A percentile compares a stretch with the other conserved stretches of the same genome.
phyloP scores from a whole-genome alignment of 177 flowering plant genomes.

The Vitis hybrid region DNA sequence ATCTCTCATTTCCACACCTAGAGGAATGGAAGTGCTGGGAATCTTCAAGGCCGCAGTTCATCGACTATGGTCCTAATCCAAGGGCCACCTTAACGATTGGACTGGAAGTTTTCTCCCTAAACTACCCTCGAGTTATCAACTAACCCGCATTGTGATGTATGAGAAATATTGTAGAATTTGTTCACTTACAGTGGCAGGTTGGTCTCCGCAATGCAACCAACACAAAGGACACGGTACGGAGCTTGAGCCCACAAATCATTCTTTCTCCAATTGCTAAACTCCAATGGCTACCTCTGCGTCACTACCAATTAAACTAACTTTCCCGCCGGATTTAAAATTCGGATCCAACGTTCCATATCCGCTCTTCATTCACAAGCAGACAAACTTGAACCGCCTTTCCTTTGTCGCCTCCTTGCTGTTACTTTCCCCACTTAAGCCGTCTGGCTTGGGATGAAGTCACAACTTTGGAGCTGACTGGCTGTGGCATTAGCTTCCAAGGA shows the following conservation, averaged over 20 bases:
- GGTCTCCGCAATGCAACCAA: constrained; percentile 18
- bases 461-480: background rate
- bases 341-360: constrained; percentile 31
- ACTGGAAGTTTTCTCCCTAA: background rate
- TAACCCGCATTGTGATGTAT: background rate
- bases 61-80: constrained; percentile 17
- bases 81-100: constrained; percentile 16
- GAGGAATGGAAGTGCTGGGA: constrained; percentile 21
- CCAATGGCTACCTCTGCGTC: constrained; percentile 23
- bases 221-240: constrained; percentile 37
- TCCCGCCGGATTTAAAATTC: constrained; percentile 31
- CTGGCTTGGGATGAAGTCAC: background rate
- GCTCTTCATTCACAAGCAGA: constrained; percentile 28
- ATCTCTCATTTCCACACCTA: constrained; percentile 7
- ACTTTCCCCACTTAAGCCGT: background rate
- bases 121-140: background rate
- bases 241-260: constrained; percentile 33
- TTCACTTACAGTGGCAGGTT: constrained; percentile 3
- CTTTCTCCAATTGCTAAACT: constrained; percentile 29
- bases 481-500: background rate
- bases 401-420: constrained; percentile 28
- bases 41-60: constrained; percentile 15
- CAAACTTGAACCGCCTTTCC: constrained; percentile 37
- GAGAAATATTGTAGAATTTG: background rate
- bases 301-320: constrained; percentile 17